phyloP scores from a whole-genome alignment of 2,329 filamentous ascomycete species.

The Cercospora zeina region DNA sequence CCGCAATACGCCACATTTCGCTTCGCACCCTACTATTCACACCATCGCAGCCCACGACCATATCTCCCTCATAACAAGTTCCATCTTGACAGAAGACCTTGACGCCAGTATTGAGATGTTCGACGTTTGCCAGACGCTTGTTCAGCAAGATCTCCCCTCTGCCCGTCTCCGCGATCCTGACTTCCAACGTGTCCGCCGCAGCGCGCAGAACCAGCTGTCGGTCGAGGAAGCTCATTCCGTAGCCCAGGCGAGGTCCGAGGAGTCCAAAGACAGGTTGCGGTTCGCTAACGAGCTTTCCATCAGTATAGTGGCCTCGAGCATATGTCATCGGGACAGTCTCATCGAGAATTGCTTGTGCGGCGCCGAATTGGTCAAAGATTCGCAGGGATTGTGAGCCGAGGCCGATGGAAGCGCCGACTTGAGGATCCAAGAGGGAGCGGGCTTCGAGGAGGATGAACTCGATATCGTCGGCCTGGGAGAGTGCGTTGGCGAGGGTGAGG shows the following conservation, averaged over 20 bases:
- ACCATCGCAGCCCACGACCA: conserved; percentile 37
- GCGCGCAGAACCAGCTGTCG: conserved; percentile 35
- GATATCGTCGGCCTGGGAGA: conserved; percentile 48
- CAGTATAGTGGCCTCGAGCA: conserved; percentile 1
- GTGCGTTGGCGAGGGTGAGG: conserved; percentile 49
- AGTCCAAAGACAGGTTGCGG: conserved; percentile 15
- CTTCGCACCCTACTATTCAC: conserved; percentile 32
- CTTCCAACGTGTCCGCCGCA: conserved; percentile 27
- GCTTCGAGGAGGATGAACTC: conserved; percentile 55
- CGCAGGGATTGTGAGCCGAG: conserved; percentile 47
- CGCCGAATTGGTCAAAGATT: conserved; percentile 55
- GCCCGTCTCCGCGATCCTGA: conserved; percentile 22
- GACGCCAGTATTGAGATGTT: conserved; percentile 18
- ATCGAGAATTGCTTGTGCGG: conserved; percentile 25
- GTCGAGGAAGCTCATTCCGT: conserved; percentile 34
- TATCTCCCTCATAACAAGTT: conserved; percentile 23
- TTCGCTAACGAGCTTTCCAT: conserved; percentile 17
- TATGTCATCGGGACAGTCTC: conserved; percentile 16
- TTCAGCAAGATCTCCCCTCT: conserved; percentile 14
- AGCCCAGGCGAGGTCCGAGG: conserved; percentile 32
- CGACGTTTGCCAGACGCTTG: conserved; percentile 19
- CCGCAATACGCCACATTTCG: conserved; percentile 34
- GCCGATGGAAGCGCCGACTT: conserved; percentile 53
- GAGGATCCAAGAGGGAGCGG: conserved; percentile 46
- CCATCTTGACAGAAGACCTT: conserved; percentile 25